A percentile compares a stretch with the other conserved stretches of the same genome.
Conservation (phyloP, 1,284 basidiomycete species). For the Malassezia sympodialis region DNA sequence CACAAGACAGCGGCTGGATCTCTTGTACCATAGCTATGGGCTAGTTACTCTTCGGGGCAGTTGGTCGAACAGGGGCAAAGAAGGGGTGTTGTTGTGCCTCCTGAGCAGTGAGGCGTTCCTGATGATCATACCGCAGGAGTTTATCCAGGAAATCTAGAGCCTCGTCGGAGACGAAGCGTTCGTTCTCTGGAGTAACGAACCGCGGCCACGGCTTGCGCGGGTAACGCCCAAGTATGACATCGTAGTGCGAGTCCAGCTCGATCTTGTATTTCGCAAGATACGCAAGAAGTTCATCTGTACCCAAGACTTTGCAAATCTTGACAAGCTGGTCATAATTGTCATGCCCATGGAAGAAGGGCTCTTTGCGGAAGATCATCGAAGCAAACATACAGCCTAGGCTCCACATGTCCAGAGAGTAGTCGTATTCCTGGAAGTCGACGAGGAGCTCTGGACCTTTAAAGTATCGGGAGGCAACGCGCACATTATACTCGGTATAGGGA, state of each 20-base stretch:
- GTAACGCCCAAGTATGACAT: conserved; percentile 53
- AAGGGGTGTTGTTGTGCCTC: conserved; percentile 47
- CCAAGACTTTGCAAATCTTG: conserved; percentile 94
- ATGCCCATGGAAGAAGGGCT: conserved; percentile 98
- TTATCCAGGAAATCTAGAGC: conserved; percentile 78
- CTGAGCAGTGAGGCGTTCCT: conserved; percentile 81
- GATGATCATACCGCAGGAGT: conserved; percentile 88
- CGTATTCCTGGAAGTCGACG: conserved; percentile 96
- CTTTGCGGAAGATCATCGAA: conserved; percentile 85
- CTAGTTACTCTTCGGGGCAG: background rate
- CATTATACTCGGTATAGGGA: conserved; percentile 94
- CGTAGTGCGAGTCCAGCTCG: conserved; percentile 51
- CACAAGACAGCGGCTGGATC: background rate
- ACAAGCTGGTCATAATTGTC: conserved; percentile 98
- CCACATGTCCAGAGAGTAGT: conserved; percentile 87
- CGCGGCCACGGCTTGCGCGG: conserved; percentile 71
- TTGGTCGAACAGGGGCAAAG: conserved; percentile 35
- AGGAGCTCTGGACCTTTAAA: conserved; percentile 96
- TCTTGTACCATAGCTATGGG: background rate
- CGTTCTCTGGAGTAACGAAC: conserved; percentile 61
- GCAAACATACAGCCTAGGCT: conserved; percentile 91
- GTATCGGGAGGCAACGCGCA: conserved; percentile 90
- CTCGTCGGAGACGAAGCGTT: conserved; percentile 82
- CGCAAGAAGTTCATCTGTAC: conserved; percentile 84
- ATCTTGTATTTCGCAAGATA: conserved; percentile 59